phyloP scores from a whole-genome alignment of 2,329 filamentous ascomycete genomes.

The Cadophora sp. region DNA sequence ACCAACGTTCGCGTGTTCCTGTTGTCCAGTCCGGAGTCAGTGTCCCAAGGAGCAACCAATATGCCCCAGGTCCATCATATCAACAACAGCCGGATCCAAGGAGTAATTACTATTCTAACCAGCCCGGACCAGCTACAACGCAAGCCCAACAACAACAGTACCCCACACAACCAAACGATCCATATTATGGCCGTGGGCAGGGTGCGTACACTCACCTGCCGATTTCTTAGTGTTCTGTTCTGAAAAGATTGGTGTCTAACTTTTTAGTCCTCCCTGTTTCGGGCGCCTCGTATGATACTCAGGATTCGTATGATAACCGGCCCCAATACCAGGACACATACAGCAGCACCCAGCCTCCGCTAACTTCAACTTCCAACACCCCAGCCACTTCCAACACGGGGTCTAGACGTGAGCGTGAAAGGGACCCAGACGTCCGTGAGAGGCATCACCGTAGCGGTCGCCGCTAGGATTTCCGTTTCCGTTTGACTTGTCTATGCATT shows the following conservation, averaged over 20 bases:
- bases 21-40: slow-evolving; percentile 29
- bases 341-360: slow-evolving; percentile 38
- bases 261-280: slow-evolving; percentile 41
- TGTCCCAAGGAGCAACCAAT: slow-evolving; percentile 35
- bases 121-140: slow-evolving; percentile 42
- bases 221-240: slow-evolving; percentile 31
- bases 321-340: slow-evolving; percentile 34
- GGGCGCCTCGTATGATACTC: slow-evolving; percentile 37
- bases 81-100: slow-evolving; percentile 34
- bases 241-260: slow-evolving; percentile 43
- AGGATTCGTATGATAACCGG: slow-evolving; percentile 33
- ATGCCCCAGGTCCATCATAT: slow-evolving; percentile 26
- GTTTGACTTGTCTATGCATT: slow-evolving; percentile 32
- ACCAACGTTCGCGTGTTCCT: slow-evolving; percentile 30
- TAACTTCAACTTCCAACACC: slow-evolving; percentile 35
- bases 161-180: slow-evolving; percentile 55
- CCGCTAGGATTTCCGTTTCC: slow-evolving; percentile 28
- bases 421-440: slow-evolving; percentile 38
- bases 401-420: slow-evolving; percentile 39
- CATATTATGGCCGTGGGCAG: slow-evolving; percentile 59
- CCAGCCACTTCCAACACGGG: slow-evolving; percentile 38
- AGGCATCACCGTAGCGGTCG: slow-evolving; percentile 37
- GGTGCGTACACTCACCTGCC: slow-evolving; percentile 58
- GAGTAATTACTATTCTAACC: slow-evolving; percentile 31
- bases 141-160: slow-evolving; percentile 47